Evolutionary conservation across 495 filamentous ascomycete genomes (phyloP), one percentile per base, ranked within the genome.

Genomic region (Aspergillus coremiiformis): DNA sequence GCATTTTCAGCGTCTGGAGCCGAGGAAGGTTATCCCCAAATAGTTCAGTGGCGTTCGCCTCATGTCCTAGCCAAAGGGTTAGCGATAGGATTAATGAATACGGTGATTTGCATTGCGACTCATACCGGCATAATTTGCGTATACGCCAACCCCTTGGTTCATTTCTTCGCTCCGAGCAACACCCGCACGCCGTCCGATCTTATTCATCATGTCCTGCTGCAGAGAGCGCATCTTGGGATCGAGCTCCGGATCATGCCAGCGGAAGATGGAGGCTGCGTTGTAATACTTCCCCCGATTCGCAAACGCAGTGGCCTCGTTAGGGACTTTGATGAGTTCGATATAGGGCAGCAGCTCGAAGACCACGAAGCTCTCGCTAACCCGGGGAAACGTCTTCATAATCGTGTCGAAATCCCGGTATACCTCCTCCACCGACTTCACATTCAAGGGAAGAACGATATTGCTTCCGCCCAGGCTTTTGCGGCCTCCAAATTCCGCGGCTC

Each of bases 1-100:
- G 66, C 30, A 55, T 54, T 62, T 76, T 76, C 33, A 75, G 46
- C 50, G 59, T 47, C 42, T 62, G 59, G 53, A 75, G 56, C 35
- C 61, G 62, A 4, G 50, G 53, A 22, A 65, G 59, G 47, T 76
- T 72, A 22, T 52, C 39, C 2, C 73, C 74, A 58, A 67, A 78
- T 12, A 73, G 61, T 8, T 65, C 62, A 39, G 60, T 44, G 5
- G 53, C 44, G 10, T 56, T 54, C 27, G 55, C 58, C 19, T 67
- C 71, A 51, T 62, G 24, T 9, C 61, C 64, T 66, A 80, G 67
- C 4, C 24, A 27, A 27, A 4, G 8, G n/a, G n/a, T n/a, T n/a
- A 27, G 4, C 8, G 24, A 8, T 27, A 27, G 8, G 24, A 4
- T 27, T 8, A 8, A 8, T 4, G 24, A 27, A 27, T 27, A 27